Percentiles rank a stretch among this genome's conserved stretches.
These are phyloP conservation scores for Diaporthe caulivora DNA, from an alignment of 2,329 filamentous ascomycete species.

Conservation along the genomic window DNA sequence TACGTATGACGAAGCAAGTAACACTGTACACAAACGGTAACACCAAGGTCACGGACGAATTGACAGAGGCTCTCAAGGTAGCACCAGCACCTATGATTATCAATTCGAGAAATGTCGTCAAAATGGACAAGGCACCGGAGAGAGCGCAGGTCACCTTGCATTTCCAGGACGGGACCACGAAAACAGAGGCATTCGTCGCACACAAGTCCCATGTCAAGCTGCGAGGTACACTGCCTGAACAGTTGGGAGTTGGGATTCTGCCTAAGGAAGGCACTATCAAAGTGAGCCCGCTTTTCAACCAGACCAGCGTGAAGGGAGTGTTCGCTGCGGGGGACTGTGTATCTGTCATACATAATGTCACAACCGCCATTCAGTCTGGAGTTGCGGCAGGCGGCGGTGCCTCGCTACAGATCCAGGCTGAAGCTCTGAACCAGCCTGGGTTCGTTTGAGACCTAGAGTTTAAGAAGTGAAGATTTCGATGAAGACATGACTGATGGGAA, in stretches of 20 bases:
- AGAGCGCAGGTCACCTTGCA: neutral
- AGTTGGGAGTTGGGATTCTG: conserved; percentile 7
- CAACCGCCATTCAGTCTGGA: neutral
- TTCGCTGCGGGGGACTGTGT: conserved; percentile 25
- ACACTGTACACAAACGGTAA: conserved; percentile 26
- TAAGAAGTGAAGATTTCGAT: too few species aligned
- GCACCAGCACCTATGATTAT: conserved; percentile 5
- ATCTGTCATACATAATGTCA: neutral
- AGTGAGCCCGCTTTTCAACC: neutral
- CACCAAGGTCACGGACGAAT: neutral
- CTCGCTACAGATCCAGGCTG: neutral
- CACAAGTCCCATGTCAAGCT: conserved; percentile 24
- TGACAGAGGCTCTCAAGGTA: neutral
- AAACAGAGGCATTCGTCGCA: conserved; percentile 9
- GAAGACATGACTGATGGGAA: too few species aligned
- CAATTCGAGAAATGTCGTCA: neutral
- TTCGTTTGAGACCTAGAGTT: too few species aligned
- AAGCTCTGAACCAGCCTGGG: neutral
- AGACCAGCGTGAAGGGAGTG: neutral
- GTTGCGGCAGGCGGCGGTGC: neutral
- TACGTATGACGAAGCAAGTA: neutral
- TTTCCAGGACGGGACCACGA: conserved; percentile 8
- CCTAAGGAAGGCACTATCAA: conserved; percentile 14
- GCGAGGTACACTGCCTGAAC: neutral
- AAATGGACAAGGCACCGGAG: neutral